Percentiles rank a stretch among this genome's conserved stretches.
Evolutionary conservation across 2,329 filamentous ascomycete species (phyloP).

Genomic region (Cercospora nicotianae): DNA sequence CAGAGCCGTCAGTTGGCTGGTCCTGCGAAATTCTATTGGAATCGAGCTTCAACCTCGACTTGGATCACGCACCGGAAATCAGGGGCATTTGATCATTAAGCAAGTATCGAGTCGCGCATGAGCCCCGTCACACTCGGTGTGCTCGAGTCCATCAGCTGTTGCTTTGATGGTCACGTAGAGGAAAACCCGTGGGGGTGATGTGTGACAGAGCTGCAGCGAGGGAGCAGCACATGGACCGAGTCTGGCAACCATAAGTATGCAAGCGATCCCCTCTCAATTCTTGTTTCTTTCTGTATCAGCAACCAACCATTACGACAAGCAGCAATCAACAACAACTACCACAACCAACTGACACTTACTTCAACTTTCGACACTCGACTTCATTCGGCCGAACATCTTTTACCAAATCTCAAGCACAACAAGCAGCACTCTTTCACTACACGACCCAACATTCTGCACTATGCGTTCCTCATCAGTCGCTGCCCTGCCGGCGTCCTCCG

Average conservation of each 20-base stretch:
- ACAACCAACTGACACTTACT: background rate
- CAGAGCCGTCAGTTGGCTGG: background rate
- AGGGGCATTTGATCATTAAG: background rate
- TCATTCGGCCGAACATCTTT: background rate
- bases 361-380: background rate
- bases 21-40: background rate
- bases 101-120: background rate
- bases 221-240: background rate
- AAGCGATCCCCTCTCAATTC: background rate
- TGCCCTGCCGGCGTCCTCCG: background rate
- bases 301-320: background rate
- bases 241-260: constrained; percentile 1
- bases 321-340: background rate
- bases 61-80: background rate
- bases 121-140: background rate
- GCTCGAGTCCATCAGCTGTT: background rate
- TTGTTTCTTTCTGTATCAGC: background rate
- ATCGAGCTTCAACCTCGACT: background rate
- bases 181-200: background rate
- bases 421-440: background rate
- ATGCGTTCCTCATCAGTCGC: background rate
- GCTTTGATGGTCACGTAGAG: background rate
- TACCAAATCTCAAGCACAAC: background rate
- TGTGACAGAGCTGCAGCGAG: background rate
- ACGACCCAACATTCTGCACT: background rate